Evolutionary conservation across 345 rosid genomes (phyloP).

Genomic region (Citrus sp.): DNA sequence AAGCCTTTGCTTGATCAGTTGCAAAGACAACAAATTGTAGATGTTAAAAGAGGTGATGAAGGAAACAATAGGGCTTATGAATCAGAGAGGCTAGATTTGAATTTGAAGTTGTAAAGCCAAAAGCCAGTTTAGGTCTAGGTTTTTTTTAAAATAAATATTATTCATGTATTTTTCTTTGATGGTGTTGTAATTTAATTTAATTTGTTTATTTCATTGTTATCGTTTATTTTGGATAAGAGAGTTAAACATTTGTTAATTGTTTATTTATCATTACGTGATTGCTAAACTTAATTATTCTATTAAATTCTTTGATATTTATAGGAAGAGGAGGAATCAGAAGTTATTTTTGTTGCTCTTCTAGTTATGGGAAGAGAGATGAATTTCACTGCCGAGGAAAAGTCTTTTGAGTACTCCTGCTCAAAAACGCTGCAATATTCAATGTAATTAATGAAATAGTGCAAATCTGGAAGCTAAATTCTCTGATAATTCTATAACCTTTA

Average conservation of each 20-base stretch:
- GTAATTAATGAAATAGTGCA: background rate
- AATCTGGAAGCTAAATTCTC: background rate
- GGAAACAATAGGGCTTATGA: background rate
- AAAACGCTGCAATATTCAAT: background rate
- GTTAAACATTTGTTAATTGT: background rate
- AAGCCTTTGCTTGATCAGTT: slow-evolving; percentile 20
- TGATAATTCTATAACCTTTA: too few relatives aligned
- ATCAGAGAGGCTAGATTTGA: slow-evolving; percentile 21
- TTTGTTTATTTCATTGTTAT: too few relatives aligned
- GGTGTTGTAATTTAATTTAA: too few relatives aligned
- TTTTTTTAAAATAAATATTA: too few relatives aligned
- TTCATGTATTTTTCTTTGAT: too few relatives aligned
- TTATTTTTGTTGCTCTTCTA: too few relatives aligned
- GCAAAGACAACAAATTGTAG: slow-evolving; percentile 13
- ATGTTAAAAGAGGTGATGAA: background rate
- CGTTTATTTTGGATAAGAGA: too few relatives aligned
- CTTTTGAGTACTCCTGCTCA: too few relatives aligned
- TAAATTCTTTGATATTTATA: background rate
- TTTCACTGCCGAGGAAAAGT: background rate
- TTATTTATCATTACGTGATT: too few relatives aligned
- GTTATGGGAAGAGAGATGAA: background rate
- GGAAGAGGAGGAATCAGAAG: background rate
- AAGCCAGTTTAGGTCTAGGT: background rate
- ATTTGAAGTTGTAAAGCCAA: slow-evolving; percentile 18
- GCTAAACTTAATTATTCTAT: background rate